Conservation (phyloP, 768 basidiomycete genomes). For the Dictyophora rubrovolvata region DNA sequence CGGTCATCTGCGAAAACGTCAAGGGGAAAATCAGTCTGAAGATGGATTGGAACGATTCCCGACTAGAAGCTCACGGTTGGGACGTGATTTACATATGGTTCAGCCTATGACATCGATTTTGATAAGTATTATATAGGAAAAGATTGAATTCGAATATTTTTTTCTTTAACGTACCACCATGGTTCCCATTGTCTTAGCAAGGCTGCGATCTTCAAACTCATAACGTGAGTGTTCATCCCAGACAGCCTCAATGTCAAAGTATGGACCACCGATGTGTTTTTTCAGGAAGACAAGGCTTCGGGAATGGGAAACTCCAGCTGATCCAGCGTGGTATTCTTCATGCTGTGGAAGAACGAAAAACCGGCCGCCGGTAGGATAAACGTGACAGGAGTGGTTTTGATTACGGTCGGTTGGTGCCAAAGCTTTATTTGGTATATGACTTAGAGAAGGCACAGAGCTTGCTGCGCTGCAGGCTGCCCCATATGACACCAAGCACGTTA, state of each 20-base stretch:
- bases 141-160: neutral
- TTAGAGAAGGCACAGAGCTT: conserved; percentile 1
- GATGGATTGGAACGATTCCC: neutral
- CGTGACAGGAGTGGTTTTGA: neutral
- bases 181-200: conserved; percentile 26
- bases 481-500: conserved; percentile 6
- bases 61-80: conserved; percentile 33
- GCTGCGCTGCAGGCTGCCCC: neutral
- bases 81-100: conserved; percentile 52
- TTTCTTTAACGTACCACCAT: conserved; percentile 34
- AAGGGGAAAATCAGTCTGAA: neutral
- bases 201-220: conserved; percentile 32
- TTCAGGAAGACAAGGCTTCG: conserved; percentile 37
- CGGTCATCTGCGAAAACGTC: conserved; percentile 33
- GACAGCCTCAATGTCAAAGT: conserved; percentile 47
- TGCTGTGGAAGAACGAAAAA: conserved; percentile 35
- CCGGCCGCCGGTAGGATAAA: neutral
- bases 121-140: neutral
- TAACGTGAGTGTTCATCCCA: conserved; percentile 52
- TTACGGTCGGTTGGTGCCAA: neutral
- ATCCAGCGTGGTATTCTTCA: conserved; percentile 29
- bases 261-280: conserved; percentile 37
- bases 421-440: conserved; percentile 2
- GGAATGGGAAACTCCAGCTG: conserved; percentile 35
- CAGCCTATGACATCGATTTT: conserved; percentile 19